Base-by-base conservation (phyloP, 495 filamentous ascomycete genomes). In the Penicillium tannophilum region DNA sequence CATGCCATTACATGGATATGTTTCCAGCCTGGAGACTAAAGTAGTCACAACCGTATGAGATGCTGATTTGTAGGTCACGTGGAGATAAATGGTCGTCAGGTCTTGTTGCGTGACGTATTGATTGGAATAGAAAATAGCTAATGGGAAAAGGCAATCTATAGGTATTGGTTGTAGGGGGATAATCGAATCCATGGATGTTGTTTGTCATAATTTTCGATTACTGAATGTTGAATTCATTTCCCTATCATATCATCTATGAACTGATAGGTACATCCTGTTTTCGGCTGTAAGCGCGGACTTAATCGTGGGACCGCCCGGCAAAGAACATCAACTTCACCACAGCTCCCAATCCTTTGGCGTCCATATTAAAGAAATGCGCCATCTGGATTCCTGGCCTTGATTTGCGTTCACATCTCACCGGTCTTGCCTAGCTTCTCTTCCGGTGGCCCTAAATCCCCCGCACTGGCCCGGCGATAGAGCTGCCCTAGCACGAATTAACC, bases 201-300 rank as follows among this genome's bases (percentile, higher is more conserved):
- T 23, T 36, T 14, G 14, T 12, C 12, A 36, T 1, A 14, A 14
- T 36, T 1, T 36, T 3, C 33, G 14, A 10, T 36, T 10, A 36
- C 2, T 4, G 10, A 14, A 4, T 36, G 9, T 28, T 28, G 33
- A 33, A 33, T 14, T 10, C 10, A 36, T 36, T 14, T 9, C 10
- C 14, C 10, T 36, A 14, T 12, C 12, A 12, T 36, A 14, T 33
- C 6, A 11, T 36, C 12, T 36, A 36, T 12, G 12, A 10, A 14
- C 11, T 47, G 23, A 23, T 24, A 24, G 2, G 2, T 47, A 10
- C 45, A 49, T 59, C 55, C 60, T 63, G 64, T 53, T 66, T 66
- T 60, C 64, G 64, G 64, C 52, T 55, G 63, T 66, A 66, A 65
- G 63, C 51, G 58, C 64, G 62, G 62, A 67, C 49, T 67, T 64